Conservation (phyloP, 768 basidiomycete genomes). For the Cystofilobasidium bisporidii region DNA sequence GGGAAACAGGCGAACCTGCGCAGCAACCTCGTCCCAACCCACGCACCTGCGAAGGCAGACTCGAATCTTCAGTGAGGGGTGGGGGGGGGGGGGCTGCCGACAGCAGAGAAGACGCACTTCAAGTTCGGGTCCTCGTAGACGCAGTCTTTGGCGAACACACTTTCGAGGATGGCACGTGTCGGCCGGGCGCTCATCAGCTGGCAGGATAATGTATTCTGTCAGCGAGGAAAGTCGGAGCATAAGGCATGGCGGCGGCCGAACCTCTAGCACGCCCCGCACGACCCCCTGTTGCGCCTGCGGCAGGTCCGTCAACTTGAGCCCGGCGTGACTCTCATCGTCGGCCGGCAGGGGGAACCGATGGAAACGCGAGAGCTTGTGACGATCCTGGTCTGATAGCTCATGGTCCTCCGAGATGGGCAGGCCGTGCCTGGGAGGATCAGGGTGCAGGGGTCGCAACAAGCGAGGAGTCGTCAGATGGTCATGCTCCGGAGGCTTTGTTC, state of each 20-base stretch:
- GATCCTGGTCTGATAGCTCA: not conserved
- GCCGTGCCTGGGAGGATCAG: not conserved
- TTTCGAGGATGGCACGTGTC: not conserved
- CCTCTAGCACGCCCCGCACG: not conserved
- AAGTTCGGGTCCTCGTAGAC: not conserved
- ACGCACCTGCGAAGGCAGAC: not conserved
- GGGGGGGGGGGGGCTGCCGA: not conserved
- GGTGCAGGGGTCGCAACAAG: not conserved
- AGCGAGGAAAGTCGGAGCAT: too few relatives aligned
- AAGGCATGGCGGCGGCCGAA: not conserved
- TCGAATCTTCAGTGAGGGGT: not conserved
- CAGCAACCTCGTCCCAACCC: not conserved
- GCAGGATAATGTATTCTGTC: too few relatives aligned
- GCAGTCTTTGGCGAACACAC: not conserved
- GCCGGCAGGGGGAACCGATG: constrained; percentile 4
- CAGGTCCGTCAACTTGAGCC: not conserved
- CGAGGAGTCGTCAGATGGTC: too few relatives aligned
- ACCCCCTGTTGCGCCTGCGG: not conserved
- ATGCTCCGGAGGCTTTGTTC: too few relatives aligned
- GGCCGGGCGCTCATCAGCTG: not conserved
- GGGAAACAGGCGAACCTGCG: not conserved
- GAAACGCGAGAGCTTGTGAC: not conserved
- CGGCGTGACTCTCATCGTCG: constrained; percentile 8
- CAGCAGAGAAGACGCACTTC: not conserved
- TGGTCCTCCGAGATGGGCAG: not conserved